phyloP scores from a whole-genome alignment of 2,329 filamentous ascomycete genomes.

The Lecanosticta acicola region DNA sequence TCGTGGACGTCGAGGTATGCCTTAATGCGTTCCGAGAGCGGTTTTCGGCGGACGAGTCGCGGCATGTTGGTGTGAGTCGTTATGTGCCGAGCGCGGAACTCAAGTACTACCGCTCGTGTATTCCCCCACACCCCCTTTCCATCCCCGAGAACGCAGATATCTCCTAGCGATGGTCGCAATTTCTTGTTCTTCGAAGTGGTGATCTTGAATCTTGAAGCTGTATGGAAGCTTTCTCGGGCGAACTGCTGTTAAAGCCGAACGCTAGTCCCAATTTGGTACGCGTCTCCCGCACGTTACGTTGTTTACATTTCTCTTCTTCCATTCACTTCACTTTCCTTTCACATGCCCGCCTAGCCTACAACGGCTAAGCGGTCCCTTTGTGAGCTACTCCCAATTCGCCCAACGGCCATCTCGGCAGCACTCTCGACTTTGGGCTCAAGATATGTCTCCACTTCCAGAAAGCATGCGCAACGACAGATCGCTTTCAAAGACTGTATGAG shows the following conservation, averaged over 20 bases:
- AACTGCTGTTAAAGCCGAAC: not conserved
- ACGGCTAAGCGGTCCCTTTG: no score
- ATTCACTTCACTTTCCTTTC: not conserved
- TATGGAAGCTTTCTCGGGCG: not conserved
- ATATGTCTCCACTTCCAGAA: no score
- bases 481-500: not conserved
- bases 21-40: conserved; percentile 74
- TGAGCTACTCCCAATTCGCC: no score
- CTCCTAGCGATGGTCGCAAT: not conserved
- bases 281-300: not conserved
- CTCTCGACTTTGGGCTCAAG: not conserved
- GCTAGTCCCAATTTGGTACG: not conserved
- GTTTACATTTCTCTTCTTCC: not conserved
- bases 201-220: not conserved
- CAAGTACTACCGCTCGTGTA: not conserved
- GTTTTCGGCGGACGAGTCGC: conserved; percentile 72
- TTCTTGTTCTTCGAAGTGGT: not conserved
- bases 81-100: not conserved
- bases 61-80: conserved; percentile 49
- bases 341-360: no score
- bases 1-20: conserved; percentile 81
- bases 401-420: not conserved
- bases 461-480: not conserved
- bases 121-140: not conserved
- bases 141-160: not conserved